Percentiles rank a stretch among this genome's conserved stretches.
phyloP scores from a whole-genome alignment of 2,329 filamentous ascomycete genomes.

The Lithohypha guttulata region DNA sequence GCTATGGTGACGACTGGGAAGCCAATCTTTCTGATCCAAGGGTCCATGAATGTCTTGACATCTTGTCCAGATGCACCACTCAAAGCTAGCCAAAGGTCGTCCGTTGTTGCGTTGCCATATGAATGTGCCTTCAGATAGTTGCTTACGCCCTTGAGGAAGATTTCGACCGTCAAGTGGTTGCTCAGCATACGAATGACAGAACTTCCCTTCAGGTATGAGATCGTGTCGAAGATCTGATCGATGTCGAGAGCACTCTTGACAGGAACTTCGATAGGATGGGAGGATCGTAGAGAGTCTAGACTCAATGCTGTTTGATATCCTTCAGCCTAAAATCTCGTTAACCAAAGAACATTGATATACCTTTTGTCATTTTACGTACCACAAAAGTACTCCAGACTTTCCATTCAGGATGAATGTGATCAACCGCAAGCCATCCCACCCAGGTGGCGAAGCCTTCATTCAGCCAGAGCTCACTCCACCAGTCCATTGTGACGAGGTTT shows the following conservation, averaged over 20 bases:
- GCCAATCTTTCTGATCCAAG: slow-evolving; percentile 92
- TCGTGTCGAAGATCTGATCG: slow-evolving; percentile 95
- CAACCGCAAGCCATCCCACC: slow-evolving; percentile 90
- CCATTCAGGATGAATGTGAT: slow-evolving; percentile 92
- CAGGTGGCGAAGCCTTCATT: slow-evolving; percentile 97
- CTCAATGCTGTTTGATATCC: slow-evolving; percentile 84
- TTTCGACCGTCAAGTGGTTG: slow-evolving; percentile 74
- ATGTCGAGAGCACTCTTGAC: slow-evolving; percentile 90
- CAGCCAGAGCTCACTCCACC: slow-evolving; percentile 89
- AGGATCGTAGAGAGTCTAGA: slow-evolving; percentile 80
- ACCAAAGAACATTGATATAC: slow-evolving; percentile 35
- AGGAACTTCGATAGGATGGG: slow-evolving; percentile 91
- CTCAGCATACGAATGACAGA: slow-evolving; percentile 95
- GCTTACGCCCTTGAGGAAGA: slow-evolving; percentile 81
- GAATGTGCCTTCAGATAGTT: slow-evolving; percentile 80
- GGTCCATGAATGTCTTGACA: slow-evolving; percentile 76
- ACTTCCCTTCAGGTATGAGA: slow-evolving; percentile 93
- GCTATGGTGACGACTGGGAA: slow-evolving; percentile 81
- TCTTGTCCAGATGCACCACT: slow-evolving; percentile 80
- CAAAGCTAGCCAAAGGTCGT: slow-evolving; percentile 81
- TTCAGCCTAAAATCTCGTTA: slow-evolving; percentile 55
- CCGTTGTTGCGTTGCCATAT: slow-evolving; percentile 80
- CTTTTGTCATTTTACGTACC: slow-evolving; percentile 47
- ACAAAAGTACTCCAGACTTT: slow-evolving; percentile 97
- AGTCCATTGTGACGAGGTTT: slow-evolving; percentile 87